A percentile compares a stretch with the other conserved stretches of the same genome.
These are phyloP conservation scores for Arthromyces matolae DNA, from an alignment of 768 basidiomycete genomes.

Conservation along the genomic window DNA sequence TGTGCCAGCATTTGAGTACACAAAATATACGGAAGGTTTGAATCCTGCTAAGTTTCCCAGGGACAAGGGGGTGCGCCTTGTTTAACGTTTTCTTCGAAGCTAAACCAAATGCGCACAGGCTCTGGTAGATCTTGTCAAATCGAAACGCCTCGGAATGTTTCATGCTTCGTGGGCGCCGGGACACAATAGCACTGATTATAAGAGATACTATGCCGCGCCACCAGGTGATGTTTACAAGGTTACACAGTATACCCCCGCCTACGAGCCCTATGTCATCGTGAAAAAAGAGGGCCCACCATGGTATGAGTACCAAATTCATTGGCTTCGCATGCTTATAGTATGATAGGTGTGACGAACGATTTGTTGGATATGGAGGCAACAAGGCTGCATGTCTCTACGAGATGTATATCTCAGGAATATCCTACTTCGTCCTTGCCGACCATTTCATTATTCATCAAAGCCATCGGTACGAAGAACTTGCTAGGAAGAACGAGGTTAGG, in stretches of 20 bases:
- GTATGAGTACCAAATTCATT: conserved; percentile 33
- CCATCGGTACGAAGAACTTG: conserved; percentile 75
- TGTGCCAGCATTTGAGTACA: conserved; percentile 82
- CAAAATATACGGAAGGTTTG: conserved; percentile 58
- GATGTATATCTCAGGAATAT: conserved; percentile 84
- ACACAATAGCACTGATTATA: conserved; percentile 80
- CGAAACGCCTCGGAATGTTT: conserved; percentile 65
- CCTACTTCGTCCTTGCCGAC: conserved; percentile 79
- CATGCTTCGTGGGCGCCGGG: conserved; percentile 76
- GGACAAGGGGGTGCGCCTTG: conserved; percentile 55
- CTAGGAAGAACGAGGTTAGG: conserved; percentile 63
- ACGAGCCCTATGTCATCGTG: conserved; percentile 87
- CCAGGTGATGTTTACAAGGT: conserved; percentile 74
- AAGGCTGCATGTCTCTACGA: conserved; percentile 92
- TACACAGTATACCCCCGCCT: conserved; percentile 72
- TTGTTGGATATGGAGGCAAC: conserved; percentile 88
- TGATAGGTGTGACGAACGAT: conserved; percentile 84
- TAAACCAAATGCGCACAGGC: conserved; percentile 28
- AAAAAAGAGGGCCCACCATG: conserved; percentile 74
- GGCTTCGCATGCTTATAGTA: conserved; percentile 1
- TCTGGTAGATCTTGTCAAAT: conserved; percentile 55
- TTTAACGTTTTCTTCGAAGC: neutral
- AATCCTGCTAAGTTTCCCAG: conserved; percentile 59
- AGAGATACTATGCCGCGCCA: conserved; percentile 55
- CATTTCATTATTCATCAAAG: conserved; percentile 90